phyloP scores from a whole-genome alignment of 2,329 filamentous ascomycete species.

The Calonectria hongkongensis region DNA sequence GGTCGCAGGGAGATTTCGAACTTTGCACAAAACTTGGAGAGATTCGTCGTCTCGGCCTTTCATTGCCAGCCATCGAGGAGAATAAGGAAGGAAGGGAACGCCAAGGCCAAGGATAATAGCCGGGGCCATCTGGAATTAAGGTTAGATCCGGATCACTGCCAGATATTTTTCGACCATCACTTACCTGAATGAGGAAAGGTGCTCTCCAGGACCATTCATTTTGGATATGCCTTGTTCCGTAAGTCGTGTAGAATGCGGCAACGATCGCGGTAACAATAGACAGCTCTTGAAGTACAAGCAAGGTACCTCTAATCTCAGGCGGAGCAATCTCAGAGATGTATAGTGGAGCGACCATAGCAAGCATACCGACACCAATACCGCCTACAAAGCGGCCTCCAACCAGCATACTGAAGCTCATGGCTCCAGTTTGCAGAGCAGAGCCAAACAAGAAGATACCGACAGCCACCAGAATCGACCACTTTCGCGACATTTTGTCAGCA shows the following conservation, averaged over 20 bases:
- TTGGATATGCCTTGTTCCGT: conserved; percentile 54
- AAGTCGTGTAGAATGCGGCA: conserved; percentile 57
- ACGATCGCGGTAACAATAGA: conserved; percentile 58
- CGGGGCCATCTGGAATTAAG: conserved; percentile 46
- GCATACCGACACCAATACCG: conserved; percentile 65
- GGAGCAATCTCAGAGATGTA: conserved; percentile 69
- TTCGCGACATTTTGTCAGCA: conserved; percentile 56
- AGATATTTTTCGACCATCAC: not conserved
- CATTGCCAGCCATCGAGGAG: conserved; percentile 54
- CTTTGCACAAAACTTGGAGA: conserved; percentile 45
- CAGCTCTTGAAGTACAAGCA: conserved; percentile 65
- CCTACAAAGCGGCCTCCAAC: conserved; percentile 65
- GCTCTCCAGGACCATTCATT: conserved; percentile 55
- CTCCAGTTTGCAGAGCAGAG: conserved; percentile 65
- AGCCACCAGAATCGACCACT: conserved; percentile 58
- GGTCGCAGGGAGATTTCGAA: conserved; percentile 46
- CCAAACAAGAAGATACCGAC: conserved; percentile 62
- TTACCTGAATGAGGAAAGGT: conserved; percentile 53
- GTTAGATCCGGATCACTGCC: not conserved
- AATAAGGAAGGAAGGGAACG: conserved; percentile 51
- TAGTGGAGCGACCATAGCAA: conserved; percentile 63
- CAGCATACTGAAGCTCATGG: conserved; percentile 63
- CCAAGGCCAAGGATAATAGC: conserved; percentile 50
- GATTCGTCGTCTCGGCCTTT: conserved; percentile 53
- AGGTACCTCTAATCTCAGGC: conserved; percentile 67